Conservation (phyloP, 23 red algal species). For the Gracilaria vermiculophylla region DNA sequence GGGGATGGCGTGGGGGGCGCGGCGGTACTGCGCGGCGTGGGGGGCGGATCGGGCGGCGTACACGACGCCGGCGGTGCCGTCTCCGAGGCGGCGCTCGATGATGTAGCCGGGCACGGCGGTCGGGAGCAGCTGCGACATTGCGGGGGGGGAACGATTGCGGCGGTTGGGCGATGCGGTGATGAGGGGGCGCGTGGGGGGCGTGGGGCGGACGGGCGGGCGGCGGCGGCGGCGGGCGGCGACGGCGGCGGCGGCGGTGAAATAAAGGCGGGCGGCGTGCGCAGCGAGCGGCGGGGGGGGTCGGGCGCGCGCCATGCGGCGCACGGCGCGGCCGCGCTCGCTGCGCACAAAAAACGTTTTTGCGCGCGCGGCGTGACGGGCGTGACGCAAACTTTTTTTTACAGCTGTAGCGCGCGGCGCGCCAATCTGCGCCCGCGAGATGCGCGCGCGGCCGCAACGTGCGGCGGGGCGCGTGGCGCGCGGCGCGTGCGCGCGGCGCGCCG, state of each 20-base stretch:
- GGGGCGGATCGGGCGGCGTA: conserved; percentile 6
- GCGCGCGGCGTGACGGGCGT: not conserved
- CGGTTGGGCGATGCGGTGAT: not conserved
- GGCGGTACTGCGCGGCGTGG: not conserved
- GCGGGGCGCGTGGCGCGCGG: no score
- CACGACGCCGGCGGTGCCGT: conserved; percentile 44
- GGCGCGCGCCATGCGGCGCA: no score
- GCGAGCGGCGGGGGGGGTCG: not conserved
- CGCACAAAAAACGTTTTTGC: conserved; percentile 39
- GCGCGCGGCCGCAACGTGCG: no score
- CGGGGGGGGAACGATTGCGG: not conserved
- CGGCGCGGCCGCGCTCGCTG: not conserved
- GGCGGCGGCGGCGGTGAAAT: not conserved
- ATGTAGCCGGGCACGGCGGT: conserved; percentile 18
- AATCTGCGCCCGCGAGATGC: no score
- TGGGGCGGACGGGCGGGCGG: not conserved
- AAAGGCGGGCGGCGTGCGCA: not conserved
- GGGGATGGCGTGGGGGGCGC: not conserved
- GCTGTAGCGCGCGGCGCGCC: not conserved
- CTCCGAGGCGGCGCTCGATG: conserved; percentile 18
- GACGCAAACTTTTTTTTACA: not conserved
- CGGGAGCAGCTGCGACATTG: conserved; percentile 11
- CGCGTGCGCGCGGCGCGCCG: no score
- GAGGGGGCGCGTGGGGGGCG: not conserved
- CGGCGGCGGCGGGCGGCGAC: not conserved